Evolutionary conservation across 2,329 filamentous ascomycete species (phyloP).

Genomic region (Trichoderma koningiopsis): DNA sequence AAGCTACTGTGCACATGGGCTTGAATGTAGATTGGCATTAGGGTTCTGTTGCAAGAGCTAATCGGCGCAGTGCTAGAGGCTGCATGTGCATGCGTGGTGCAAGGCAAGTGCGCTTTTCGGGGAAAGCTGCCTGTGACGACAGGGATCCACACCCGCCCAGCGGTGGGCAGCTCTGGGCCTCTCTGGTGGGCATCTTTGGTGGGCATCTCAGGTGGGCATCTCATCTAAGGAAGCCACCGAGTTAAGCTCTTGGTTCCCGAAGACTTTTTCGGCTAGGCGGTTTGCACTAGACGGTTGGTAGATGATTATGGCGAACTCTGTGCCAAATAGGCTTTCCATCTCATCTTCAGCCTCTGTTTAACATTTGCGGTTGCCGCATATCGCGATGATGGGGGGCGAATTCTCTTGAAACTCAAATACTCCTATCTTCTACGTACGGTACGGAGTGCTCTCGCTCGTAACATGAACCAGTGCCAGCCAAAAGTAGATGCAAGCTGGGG

Average conservation of each 20-base stretch:
- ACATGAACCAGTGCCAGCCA: background rate
- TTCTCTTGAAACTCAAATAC: conserved; percentile 10
- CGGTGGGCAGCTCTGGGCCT: background rate
- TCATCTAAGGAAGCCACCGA: conserved; percentile 17
- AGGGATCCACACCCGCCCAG: background rate
- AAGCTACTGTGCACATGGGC: background rate
- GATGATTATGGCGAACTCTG: conserved; percentile 7
- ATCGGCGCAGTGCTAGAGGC: conserved; percentile 8
- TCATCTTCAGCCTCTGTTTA: background rate
- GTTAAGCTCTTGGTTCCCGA: conserved; percentile 24
- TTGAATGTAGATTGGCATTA: background rate
- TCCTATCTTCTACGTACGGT: background rate
- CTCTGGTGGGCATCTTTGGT: background rate
- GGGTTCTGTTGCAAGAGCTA: conserved; percentile 1
- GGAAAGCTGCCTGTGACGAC: conserved; percentile 5
- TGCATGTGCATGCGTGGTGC: conserved; percentile 9
- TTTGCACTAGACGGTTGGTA: conserved; percentile 1
- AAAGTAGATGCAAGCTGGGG: background rate
- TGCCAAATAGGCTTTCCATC: conserved; percentile 2
- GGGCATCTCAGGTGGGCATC: background rate
- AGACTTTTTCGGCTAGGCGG: conserved; percentile 14
- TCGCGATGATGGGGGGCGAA: background rate
- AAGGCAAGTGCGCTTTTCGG: background rate
- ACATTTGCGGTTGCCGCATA: background rate
- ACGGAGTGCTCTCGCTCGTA: background rate